Percentiles rank a stretch among this genome's conserved stretches.
These are phyloP conservation scores for Geotrichum phurueaensis DNA, from an alignment of 1,139 yeast species.

Conservation along the genomic window DNA sequence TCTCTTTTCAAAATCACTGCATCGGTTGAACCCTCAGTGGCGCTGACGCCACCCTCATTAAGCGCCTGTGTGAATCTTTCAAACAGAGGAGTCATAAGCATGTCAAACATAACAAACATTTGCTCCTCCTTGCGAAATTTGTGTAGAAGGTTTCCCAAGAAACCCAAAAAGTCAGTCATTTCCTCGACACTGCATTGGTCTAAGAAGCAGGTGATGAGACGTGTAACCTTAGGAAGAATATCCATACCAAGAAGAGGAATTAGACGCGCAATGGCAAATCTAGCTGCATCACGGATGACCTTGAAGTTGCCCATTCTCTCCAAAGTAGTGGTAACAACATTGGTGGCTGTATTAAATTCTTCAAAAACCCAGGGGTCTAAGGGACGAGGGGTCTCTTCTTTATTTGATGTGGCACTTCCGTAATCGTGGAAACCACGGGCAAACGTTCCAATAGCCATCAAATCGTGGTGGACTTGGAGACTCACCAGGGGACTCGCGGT, in stretches of 20 bases:
- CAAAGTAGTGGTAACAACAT: slow-evolving; percentile 76
- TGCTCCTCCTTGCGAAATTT: slow-evolving; percentile 60
- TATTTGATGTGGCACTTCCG: slow-evolving; percentile 16
- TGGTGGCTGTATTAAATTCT: slow-evolving; percentile 66
- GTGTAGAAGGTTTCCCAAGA: slow-evolving; percentile 84
- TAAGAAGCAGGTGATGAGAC: slow-evolving; percentile 67
- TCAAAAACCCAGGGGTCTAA: slow-evolving; percentile 35
- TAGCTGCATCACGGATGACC: slow-evolving; percentile 73
- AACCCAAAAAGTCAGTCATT: slow-evolving; percentile 72
- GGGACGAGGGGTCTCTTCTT: slow-evolving; percentile 14
- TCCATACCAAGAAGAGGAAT: slow-evolving; percentile 63
- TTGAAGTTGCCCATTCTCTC: slow-evolving; percentile 66
- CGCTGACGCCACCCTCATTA: slow-evolving; percentile 38
- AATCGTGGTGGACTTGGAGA: slow-evolving; percentile 75
- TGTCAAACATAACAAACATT: slow-evolving; percentile 68
- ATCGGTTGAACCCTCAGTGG: slow-evolving; percentile 40
- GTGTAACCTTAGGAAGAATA: slow-evolving; percentile 55
- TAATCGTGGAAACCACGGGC: slow-evolving; percentile 69
- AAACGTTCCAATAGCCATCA: slow-evolving; percentile 86
- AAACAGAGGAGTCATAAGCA: slow-evolving; percentile 66
- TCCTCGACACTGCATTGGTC: slow-evolving; percentile 62
- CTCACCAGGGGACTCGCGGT: slow-evolving; percentile 44
- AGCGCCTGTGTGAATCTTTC: slow-evolving; percentile 56
- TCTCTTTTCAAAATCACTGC: slow-evolving; percentile 37
- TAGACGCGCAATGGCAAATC: slow-evolving; percentile 82